phyloP scores from a whole-genome alignment of 1,139 yeast species.

The Suhomyces bribrorum region DNA sequence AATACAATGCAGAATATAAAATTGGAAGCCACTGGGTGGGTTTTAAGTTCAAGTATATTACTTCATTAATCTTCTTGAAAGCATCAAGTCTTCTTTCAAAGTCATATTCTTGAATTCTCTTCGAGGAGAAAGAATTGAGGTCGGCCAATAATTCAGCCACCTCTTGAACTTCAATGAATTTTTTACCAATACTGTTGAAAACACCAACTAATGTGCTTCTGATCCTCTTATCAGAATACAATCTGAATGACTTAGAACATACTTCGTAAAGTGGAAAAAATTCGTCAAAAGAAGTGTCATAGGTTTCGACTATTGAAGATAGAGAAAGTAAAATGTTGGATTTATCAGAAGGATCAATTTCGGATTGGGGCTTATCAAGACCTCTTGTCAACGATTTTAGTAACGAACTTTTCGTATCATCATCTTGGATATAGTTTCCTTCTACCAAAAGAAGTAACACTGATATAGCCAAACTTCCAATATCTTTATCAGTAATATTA shows the following conservation, averaged over 20 bases:
- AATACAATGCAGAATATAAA: slow-evolving; percentile 65
- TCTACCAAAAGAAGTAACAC: slow-evolving; percentile 58
- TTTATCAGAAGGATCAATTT: slow-evolving; percentile 56
- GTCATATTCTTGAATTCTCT: slow-evolving; percentile 73
- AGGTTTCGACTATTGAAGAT: slow-evolving; percentile 52
- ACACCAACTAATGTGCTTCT: slow-evolving; percentile 63
- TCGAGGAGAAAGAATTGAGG: slow-evolving; percentile 66
- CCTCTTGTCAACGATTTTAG: slow-evolving; percentile 62
- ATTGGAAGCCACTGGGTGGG: slow-evolving; percentile 80
- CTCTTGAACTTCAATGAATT: slow-evolving; percentile 43
- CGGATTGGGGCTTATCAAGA: slow-evolving; percentile 60
- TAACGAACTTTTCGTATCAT: slow-evolving; percentile 55
- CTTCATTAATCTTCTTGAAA: slow-evolving; percentile 65
- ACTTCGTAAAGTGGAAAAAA: slow-evolving; percentile 55
- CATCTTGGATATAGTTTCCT: slow-evolving; percentile 59
- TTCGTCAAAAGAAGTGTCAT: slow-evolving; percentile 55
- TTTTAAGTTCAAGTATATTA: slow-evolving; percentile 42
- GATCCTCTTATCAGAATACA: slow-evolving; percentile 58
- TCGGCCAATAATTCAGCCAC: slow-evolving; percentile 58
- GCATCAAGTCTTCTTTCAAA: slow-evolving; percentile 74
- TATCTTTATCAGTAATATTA: slow-evolving; percentile 44
- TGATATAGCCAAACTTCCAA: slow-evolving; percentile 55
- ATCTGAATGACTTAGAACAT: slow-evolving; percentile 60
- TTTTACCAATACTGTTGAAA: slow-evolving; percentile 59
- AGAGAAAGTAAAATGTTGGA: slow-evolving; percentile 61